Base-by-base conservation (phyloP, 768 basidiomycete species). In the Solioccasus polychromus region DNA sequence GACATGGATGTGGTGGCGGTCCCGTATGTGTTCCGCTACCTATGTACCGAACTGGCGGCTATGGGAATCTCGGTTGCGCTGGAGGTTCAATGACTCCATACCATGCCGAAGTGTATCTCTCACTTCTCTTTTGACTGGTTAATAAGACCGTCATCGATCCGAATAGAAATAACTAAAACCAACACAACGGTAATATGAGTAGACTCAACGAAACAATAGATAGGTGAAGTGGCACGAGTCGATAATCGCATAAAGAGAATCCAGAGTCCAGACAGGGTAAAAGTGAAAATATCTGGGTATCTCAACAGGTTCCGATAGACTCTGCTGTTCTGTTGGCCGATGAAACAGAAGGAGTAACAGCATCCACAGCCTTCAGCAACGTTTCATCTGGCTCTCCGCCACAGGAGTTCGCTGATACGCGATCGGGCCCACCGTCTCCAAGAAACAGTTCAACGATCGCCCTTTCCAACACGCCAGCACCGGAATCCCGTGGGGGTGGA, bases 21-120 rank as follows among this genome's bases (percentile, higher is more conserved):
- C 18, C 96, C 96, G 7, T 97, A 89, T 59, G 93, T 95, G 40
- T 95, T 96, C 69, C 77, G 91, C 39, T 91, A 93, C 71, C 76
- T 97, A 10, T 93, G 94, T 61, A 88, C 94, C 3, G 96, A 99
- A 70, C 71, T 99, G 55, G 94, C 94, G n/a, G 87, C 91, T 15
- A 98, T 98, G 95, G 95, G 96, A 36, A 97, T 99, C 57, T 82
- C 87, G 28, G 78, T 98, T 40, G 88, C 90, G 38, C 68, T 98
- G 39, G 83, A 88, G 61, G 80, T 94, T 42, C 77, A 66, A 40
- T 89, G 35, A 42, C 30, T n/a, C 20, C 25, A 24, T 39, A 11
- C 15, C 28, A 28, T 7, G 2, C 22, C 14, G 22, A 24, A 28
- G 14, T 17, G 43, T 29, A 24, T 46, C 19, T 25, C 35, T 31